Percentiles rank a stretch among this genome's conserved stretches.
Evolutionary conservation across 2,329 filamentous ascomycete genomes (phyloP).

Genomic region (Emmonsiellopsis sp.): DNA sequence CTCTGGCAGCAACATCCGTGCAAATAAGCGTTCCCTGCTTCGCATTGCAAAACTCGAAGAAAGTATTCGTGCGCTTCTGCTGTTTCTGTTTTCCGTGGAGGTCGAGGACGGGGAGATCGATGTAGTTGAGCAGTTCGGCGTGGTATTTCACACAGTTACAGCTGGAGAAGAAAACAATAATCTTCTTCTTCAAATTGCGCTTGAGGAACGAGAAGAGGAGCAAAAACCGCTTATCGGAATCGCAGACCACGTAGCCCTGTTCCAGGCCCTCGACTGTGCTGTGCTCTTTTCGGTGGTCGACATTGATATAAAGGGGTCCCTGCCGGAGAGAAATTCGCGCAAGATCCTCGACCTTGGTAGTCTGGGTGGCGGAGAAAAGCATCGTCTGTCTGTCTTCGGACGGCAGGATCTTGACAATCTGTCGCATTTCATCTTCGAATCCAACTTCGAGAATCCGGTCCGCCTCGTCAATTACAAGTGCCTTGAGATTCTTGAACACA

Average conservation of each 20-base stretch:
- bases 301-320: slow-evolving; percentile 92
- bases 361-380: slow-evolving; percentile 98
- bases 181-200: slow-evolving; percentile 87
- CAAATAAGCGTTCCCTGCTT: slow-evolving; percentile 82
- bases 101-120: slow-evolving; percentile 80
- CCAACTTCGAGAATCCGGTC: slow-evolving; percentile 94
- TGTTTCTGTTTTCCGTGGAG: slow-evolving; percentile 96
- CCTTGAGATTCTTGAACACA: slow-evolving; percentile 83
- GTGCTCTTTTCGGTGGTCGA: slow-evolving; percentile 80
- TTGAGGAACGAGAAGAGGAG: slow-evolving; percentile 92
- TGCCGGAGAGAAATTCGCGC: slow-evolving; percentile 86
- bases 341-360: slow-evolving; percentile 95
- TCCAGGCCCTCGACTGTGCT: slow-evolving; percentile 89
- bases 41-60: slow-evolving; percentile 91
- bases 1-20: slow-evolving; percentile 91
- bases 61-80: slow-evolving; percentile 96
- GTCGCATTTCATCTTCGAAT: slow-evolving; percentile 96
- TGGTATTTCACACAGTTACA: slow-evolving; percentile 95
- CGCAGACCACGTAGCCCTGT: slow-evolving; percentile 91
- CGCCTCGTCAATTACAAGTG: slow-evolving; percentile 90
- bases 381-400: slow-evolving; percentile 84
- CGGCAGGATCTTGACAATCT: slow-evolving; percentile 89
- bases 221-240: slow-evolving; percentile 86
- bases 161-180: slow-evolving; percentile 91
- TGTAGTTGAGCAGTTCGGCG: slow-evolving; percentile 91